phyloP scores from a whole-genome alignment of 169 alveolate species.

The Cryptosporidium ubiquitum region DNA sequence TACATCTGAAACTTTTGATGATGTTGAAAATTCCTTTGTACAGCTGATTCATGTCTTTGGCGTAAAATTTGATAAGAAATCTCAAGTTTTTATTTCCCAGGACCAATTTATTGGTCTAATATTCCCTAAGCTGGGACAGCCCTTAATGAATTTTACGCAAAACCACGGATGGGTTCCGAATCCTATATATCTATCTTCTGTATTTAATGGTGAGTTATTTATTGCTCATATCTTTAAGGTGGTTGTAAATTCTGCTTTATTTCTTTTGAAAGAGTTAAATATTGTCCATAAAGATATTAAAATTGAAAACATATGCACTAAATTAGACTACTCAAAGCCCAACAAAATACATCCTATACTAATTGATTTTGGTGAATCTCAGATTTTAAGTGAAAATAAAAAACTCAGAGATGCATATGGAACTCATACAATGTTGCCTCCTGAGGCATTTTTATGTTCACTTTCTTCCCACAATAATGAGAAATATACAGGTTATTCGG shows the following conservation, averaged over 20 bases:
- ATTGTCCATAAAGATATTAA: slow-evolving; percentile 68
- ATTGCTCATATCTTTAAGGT: slow-evolving; percentile 20
- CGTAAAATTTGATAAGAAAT: slow-evolving; percentile 25
- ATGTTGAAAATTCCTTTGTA: not conserved
- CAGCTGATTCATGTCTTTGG: slow-evolving; percentile 53
- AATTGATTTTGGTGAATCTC: slow-evolving; percentile 70
- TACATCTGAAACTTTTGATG: not conserved
- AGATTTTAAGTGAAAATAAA: not conserved
- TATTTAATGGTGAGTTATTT: slow-evolving; percentile 4
- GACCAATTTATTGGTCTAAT: slow-evolving; percentile 17
- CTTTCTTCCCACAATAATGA: not conserved
- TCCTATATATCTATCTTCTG: not conserved
- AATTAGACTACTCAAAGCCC: not conserved
- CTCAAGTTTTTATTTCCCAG: slow-evolving; percentile 14
- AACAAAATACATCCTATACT: slow-evolving; percentile 6
- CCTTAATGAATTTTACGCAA: slow-evolving; percentile 27
- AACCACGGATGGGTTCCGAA: slow-evolving; percentile 26
- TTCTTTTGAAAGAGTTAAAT: not conserved
- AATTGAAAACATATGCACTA: slow-evolving; percentile 47
- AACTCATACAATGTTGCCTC: slow-evolving; percentile 57
- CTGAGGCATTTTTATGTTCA: slow-evolving; percentile 48
- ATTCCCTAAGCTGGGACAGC: slow-evolving; percentile 41
- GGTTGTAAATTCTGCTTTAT: not conserved
- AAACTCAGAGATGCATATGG: slow-evolving; percentile 64
- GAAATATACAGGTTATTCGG: slow-evolving; percentile 4